These are phyloP conservation scores for Nemania bipapillata DNA, from an alignment of 2,329 filamentous ascomycete genomes.

Conservation along the genomic window DNA sequence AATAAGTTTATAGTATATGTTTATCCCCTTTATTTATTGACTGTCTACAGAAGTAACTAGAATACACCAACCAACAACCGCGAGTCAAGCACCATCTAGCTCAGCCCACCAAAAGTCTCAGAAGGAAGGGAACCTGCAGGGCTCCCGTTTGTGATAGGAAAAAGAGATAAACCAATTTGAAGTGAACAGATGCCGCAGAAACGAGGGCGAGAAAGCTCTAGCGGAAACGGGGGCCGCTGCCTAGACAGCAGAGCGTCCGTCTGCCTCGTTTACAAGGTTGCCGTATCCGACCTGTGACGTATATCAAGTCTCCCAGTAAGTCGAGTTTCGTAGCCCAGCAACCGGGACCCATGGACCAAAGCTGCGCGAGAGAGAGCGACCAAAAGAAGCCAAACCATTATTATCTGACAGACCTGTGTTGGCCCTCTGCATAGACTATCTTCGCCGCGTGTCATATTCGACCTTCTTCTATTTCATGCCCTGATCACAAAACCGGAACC, in stretches of 20 bases:
- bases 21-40: not conserved
- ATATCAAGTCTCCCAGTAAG: conserved; percentile 7
- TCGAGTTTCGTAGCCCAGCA: not conserved
- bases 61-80: not conserved
- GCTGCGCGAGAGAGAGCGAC: no score
- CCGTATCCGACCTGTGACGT: not conserved
- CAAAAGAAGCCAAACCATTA: not conserved
- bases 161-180: not conserved
- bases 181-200: not conserved
- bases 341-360: no score
- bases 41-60: not conserved
- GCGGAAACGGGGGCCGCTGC: not conserved
- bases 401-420: not conserved
- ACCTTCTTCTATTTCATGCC: not conserved
- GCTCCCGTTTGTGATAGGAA: conserved; percentile 1
- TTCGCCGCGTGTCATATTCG: not conserved
- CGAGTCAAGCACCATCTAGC: not conserved
- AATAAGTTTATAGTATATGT: not conserved
- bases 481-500: no score
- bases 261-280: conserved; percentile 21
- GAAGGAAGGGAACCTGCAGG: conserved; percentile 22
- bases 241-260: not conserved
- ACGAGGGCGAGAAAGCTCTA: not conserved
- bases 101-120: not conserved
- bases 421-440: not conserved